Percentiles rank a stretch among this genome's conserved stretches.
Evolutionary conservation across 306 rosid genomes (phyloP).

Genomic region (Gynostemma pentaphyllum): DNA sequence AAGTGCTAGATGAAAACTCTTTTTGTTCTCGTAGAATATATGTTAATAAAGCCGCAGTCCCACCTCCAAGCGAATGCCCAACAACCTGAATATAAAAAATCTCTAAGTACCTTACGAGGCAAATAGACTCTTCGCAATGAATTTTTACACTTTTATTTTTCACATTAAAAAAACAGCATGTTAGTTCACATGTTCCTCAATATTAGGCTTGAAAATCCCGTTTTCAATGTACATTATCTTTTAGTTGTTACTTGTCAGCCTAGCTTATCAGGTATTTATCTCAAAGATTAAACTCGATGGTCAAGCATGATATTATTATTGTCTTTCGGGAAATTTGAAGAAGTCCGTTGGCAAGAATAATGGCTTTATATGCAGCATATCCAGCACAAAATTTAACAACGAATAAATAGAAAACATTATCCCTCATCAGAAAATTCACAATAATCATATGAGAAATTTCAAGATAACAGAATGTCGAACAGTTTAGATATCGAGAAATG

Average conservation of each 20-base stretch:
- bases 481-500: not conserved
- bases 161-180: not conserved
- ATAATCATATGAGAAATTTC: not conserved
- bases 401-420: not conserved
- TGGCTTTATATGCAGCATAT: not conserved
- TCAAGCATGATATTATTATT: not conserved
- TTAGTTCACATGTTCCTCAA: not conserved
- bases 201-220: not conserved
- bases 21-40: constrained; percentile 85
- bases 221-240: not conserved
- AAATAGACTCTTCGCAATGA: not conserved
- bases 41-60: constrained; percentile 89
- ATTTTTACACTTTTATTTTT: not conserved
- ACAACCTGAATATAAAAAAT: constrained; percentile 47
- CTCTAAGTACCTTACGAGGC: not conserved
- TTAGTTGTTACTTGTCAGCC: not conserved
- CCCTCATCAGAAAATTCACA: not conserved
- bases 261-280: not conserved
- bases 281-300: not conserved
- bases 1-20: constrained; percentile 58
- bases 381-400: not conserved
- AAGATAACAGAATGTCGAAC: not conserved
- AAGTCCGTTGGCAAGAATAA: not conserved
- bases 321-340: not conserved
- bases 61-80: constrained; percentile 97